A percentile compares a stretch with the other conserved stretches of the same genome.
These are phyloP conservation scores for Carex kokanica DNA, from an alignment of 176 grass and related monocot genomes.

Conservation along the genomic window DNA sequence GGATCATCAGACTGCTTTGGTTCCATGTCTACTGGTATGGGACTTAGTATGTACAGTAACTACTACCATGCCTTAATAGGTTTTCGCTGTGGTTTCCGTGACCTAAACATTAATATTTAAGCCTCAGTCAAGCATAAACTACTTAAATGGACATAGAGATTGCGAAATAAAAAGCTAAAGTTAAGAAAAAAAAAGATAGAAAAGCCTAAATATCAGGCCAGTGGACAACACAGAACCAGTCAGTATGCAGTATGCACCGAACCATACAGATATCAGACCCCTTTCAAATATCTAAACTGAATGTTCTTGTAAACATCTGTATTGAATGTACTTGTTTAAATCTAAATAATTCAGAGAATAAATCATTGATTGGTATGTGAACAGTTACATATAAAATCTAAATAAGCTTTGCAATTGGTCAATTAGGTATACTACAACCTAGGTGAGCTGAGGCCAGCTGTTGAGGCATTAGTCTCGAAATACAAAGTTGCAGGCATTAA, in stretches of 20 bases:
- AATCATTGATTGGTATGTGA: neutral
- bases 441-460: constrained; percentile 74
- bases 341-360: neutral
- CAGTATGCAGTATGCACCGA: neutral
- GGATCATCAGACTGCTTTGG: neutral
- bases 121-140: neutral
- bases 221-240: neutral
- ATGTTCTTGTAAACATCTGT: neutral
- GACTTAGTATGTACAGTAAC: neutral
- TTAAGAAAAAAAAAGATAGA: neutral
- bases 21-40: neutral
- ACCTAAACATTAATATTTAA: neutral
- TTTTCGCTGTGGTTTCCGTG: neutral
- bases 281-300: neutral
- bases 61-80: neutral
- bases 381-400: neutral
- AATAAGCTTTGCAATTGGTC: neutral
- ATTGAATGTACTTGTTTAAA: neutral
- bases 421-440: constrained; percentile 81
- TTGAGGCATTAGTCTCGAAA: constrained; percentile 64
- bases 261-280: neutral
- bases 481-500: constrained; percentile 70
- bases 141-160: neutral
- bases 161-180: neutral
- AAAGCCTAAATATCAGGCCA: neutral